Evolutionary conservation across 805 yeast genomes (phyloP), one percentile per base, ranked within the genome.

Genomic region (Saccharomycopsis lassenensis): DNA sequence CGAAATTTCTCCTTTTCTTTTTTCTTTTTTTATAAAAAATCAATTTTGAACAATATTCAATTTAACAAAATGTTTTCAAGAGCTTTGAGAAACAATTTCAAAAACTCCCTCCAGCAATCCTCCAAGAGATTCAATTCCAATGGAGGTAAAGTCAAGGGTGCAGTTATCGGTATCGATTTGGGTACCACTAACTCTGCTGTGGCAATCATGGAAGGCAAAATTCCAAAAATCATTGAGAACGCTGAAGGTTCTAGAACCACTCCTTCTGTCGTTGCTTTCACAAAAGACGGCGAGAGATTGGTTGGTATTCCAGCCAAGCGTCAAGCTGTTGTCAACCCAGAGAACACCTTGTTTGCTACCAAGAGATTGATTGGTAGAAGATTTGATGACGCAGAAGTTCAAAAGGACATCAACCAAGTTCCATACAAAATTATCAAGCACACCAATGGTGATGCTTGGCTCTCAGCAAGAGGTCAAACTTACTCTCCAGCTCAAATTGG

Each of bases 401-500:
- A 85, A 65, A 77, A 81, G 63, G 95, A 87, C 61, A 67, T 84
- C 54, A 68, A 70, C 52, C 78, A 80, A 62, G 89, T 86, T 37
- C 95, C 96, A 37, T 86, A 83, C 77, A 75, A 79, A 67, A 84
- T 86, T 48, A 80, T 82, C 52, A 78, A 84, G 69, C 93, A 85
- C 71, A 59, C 69, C 46, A 87, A 87, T 58, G 95, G 95, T 48
- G 96, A 87, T 57, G 95, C 95, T 40, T 86, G 95, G 95, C 75
- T 86, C 40, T 85, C 84, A 67, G 86, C 93, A 45, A 74, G 85
- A 51, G 93, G 89, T 50, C 74, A 81, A 59, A 64, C 67, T 46
- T 87, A 86, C 70, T 86, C 95, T 34, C 96, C 96, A 37, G 87
- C 93, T 41, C 95, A 86, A 63, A 82, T 86, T 51, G 95, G 95